Evolutionary conservation across 2,329 filamentous ascomycete genomes (phyloP), one percentile per base, ranked within the genome.

Genomic region (Ceratocystis papillata): DNA sequence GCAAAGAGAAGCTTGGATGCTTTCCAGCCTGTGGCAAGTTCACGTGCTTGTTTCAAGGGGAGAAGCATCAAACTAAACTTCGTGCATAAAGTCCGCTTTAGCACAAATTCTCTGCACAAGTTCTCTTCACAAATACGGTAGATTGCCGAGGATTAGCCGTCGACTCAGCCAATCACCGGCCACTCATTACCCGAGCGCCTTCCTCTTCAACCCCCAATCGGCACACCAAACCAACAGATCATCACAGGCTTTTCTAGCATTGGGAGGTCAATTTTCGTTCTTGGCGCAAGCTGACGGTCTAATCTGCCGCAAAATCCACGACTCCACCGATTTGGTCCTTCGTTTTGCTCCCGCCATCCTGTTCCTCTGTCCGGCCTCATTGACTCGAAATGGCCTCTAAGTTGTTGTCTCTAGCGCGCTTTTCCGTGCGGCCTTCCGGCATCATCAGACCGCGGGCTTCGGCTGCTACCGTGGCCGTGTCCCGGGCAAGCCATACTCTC

Each of bases 301-400:
- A 50, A 4, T 50, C n/a, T 50, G 6, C 17, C 2, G 22, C n/a
- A 20, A n/a, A 22, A 12, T 12, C 46, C 46, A 10, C 46, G 48
- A 28, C 20, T 20, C 20, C 17, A 8, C 8, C 46, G n/a, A 50
- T 12, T 25, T 8, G 46, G 8, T 25, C n/a, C 6, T 20, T 50
- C 20, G 46, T 20, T 10, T 50, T 25, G 22, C 48, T 12, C 22
- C 33, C 37, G 37, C 37, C 10, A 5, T 41, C 46, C n/a, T 50
- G 46, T 5, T 12, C n/a, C n/a, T 12, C 22, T n/a, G 46, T 12
- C 22, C 64, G 64, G 41, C 12, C n/a, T 55, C 46, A 65, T 30
- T 28, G 33, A n/a, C 25, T 67, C 70, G 72, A 70, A 73, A 96
- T 96, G 91, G 88, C 90, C 76, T 92, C 88, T 76, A 93, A 87